These are phyloP conservation scores for Ogataea siamensis DNA, from an alignment of 805 yeast genomes.

Conservation along the genomic window DNA sequence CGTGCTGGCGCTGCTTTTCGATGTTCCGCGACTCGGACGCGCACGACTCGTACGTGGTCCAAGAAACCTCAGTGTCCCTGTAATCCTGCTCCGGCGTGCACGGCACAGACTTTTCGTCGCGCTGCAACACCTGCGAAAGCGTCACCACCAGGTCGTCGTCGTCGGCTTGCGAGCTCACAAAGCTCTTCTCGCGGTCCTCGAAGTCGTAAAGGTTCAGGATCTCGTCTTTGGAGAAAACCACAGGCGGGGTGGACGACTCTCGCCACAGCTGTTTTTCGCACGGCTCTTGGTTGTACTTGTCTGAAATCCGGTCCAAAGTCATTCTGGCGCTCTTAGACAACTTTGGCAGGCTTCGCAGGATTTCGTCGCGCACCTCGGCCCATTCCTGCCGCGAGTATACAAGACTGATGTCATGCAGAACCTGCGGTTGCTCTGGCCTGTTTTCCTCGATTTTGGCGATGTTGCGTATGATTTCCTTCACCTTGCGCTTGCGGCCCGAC, in stretches of 20 bases:
- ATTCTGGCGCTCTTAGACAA: conserved; percentile 26
- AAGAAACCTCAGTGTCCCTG: conserved; percentile 9
- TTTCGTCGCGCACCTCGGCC: conserved; percentile 24
- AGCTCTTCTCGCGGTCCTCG: conserved; percentile 16
- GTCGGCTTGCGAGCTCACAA: conserved; percentile 18
- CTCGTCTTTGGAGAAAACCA: conserved; percentile 20
- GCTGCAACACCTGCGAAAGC: conserved; percentile 19
- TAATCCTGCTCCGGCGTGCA: conserved; percentile 19
- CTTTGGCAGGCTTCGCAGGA: conserved; percentile 26
- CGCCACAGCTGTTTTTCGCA: conserved; percentile 15
- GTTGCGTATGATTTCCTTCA: conserved; percentile 27
- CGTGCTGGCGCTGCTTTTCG: conserved; percentile 3
- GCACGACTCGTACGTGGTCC: conserved; percentile 7
- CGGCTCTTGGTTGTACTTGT: conserved; percentile 18
- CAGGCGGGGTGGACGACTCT: conserved; percentile 21
- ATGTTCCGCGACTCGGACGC: conserved; percentile 1
- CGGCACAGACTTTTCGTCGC: conserved; percentile 11
- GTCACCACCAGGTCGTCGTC: conserved; percentile 17
- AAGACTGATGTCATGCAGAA: conserved; percentile 15
- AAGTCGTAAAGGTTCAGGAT: conserved; percentile 21
- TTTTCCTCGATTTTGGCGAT: conserved; percentile 21
- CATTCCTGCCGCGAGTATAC: conserved; percentile 32
- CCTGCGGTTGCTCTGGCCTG: neutral
- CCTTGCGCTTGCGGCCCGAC: conserved; percentile 33
- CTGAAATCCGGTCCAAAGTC: conserved; percentile 27